Evolutionary conservation across 352 stramenopile genomes (phyloP), one percentile per base, ranked within the genome.

Genomic region (Phytopythium montanum): DNA sequence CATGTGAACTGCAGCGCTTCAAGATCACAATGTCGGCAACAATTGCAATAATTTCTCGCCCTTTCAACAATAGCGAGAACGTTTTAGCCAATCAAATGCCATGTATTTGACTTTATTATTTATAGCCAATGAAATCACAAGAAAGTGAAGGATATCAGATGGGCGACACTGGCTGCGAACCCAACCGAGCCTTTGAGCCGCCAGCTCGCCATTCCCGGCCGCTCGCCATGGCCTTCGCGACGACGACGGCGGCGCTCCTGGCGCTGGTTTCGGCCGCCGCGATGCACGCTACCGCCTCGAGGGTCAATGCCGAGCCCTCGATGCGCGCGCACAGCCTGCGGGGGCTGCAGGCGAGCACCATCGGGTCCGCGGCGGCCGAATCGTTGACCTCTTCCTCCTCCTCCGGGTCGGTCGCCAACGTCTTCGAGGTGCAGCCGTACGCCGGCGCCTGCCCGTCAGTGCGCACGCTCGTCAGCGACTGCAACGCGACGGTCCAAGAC

Each of bases 401-500:
- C 0, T 55, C 49, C 19, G 49, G 49, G 28, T 29, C 49, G 16
- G 13, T 8, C 10, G 48, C 2, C 19, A 7, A 26, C 48, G 7
- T 9, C 18, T 55, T 55, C 21, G 19, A n/a, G 1, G 29, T 55
- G 18, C 19, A 29, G 29, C 29, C 49, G 49, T 55, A 55, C 31
- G 49, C 14, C 14, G 49, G 49, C 7, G 29, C 41, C 29, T 55
- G 49, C 31, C 49, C 49, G 49, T 41, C 49, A 8, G 29, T 55
- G 8, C 28, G 19, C 29, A 55, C 29, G 2, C 4, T 55, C 19
- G 49, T 55, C 19, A 21, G n/a, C 16, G 29, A 55, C 49, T 55
- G 49, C 49, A 55, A 55, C 49, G 29, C 19, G 18, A 29, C 19
- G 23, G 21, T 52, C 18, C 36, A n/a, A 5, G 10, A n/a, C 9